These are phyloP conservation scores for Pulveroboletus sp. DNA, from an alignment of 768 basidiomycete species.

Conservation along the genomic window DNA sequence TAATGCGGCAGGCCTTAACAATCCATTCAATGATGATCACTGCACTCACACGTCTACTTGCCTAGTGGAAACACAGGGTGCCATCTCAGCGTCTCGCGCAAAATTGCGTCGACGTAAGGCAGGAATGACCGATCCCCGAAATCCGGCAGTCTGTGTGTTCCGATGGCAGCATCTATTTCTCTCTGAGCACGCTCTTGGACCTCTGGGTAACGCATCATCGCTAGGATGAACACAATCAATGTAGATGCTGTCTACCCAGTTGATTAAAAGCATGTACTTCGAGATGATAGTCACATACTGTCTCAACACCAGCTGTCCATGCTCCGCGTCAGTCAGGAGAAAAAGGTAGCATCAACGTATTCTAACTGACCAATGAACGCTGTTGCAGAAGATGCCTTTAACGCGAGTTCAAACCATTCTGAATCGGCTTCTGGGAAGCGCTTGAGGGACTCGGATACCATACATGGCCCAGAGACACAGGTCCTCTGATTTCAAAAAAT, in stretches of 20 bases:
- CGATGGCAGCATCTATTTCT: slow-evolving; percentile 33
- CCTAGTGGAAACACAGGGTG: slow-evolving; percentile 33
- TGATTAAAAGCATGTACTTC: slow-evolving; percentile 1
- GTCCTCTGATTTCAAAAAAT: slow-evolving; percentile 11
- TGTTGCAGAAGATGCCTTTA: slow-evolving; percentile 32
- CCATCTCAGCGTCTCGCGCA: slow-evolving; percentile 36
- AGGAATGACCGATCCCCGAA: slow-evolving; percentile 27
- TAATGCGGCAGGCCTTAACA: slow-evolving; percentile 27
- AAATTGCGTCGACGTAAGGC: slow-evolving; percentile 32
- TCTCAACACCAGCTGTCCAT: slow-evolving; percentile 28
- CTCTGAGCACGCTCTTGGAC: slow-evolving; percentile 32
- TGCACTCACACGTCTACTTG: slow-evolving; percentile 1
- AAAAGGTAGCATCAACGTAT: background rate
- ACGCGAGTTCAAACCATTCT: slow-evolving; percentile 24
- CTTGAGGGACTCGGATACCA: slow-evolving; percentile 30
- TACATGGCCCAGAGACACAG: slow-evolving; percentile 24
- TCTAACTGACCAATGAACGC: slow-evolving; percentile 29
- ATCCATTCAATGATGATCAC: background rate
- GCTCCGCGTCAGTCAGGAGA: slow-evolving; percentile 3
- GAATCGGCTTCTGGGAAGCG: slow-evolving; percentile 14
- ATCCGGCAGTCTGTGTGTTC: slow-evolving; percentile 25
- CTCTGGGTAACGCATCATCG: slow-evolving; percentile 35
- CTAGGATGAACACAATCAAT: slow-evolving; percentile 29
- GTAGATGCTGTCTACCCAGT: slow-evolving; percentile 31
- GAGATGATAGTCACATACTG: slow-evolving; percentile 14